These are phyloP conservation scores for Termitomyces sp. DNA, from an alignment of 1,284 basidiomycete species.

Conservation along the genomic window DNA sequence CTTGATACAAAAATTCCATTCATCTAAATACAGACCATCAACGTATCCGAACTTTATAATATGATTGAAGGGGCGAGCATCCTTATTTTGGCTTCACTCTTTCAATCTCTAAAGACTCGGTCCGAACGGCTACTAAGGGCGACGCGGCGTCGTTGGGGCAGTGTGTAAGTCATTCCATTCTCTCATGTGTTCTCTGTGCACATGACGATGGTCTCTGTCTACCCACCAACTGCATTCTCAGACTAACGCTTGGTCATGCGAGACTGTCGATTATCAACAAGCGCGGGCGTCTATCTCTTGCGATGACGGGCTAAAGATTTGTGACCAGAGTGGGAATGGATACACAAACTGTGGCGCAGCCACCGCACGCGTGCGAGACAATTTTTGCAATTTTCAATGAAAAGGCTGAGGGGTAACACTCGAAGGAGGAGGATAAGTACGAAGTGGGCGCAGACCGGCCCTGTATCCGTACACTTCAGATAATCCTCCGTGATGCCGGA, in stretches of 20 bases:
- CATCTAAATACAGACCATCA: neutral
- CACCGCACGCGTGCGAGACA: neutral
- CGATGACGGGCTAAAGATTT: no score
- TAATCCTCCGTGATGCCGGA: neutral
- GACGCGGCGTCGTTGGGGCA: no score
- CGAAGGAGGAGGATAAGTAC: neutral
- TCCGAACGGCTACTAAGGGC: neutral
- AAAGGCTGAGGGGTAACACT: neutral
- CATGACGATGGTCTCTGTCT: neutral
- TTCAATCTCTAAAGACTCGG: neutral
- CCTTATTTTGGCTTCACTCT: neutral
- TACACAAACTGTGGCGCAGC: conserved; percentile 14
- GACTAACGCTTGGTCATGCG: neutral
- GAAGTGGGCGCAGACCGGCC: neutral
- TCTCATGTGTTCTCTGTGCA: neutral
- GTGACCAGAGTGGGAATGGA: neutral
- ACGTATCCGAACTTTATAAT: neutral
- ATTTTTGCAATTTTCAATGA: neutral
- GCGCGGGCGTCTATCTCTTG: neutral
- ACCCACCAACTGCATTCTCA: neutral
- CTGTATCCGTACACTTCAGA: neutral
- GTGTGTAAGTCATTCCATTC: neutral
- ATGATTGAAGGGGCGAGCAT: neutral
- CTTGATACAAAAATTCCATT: neutral
- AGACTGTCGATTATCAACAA: neutral